Evolutionary conservation across 805 yeast genomes (phyloP).

Genomic region (Yueomyces sinensis): DNA sequence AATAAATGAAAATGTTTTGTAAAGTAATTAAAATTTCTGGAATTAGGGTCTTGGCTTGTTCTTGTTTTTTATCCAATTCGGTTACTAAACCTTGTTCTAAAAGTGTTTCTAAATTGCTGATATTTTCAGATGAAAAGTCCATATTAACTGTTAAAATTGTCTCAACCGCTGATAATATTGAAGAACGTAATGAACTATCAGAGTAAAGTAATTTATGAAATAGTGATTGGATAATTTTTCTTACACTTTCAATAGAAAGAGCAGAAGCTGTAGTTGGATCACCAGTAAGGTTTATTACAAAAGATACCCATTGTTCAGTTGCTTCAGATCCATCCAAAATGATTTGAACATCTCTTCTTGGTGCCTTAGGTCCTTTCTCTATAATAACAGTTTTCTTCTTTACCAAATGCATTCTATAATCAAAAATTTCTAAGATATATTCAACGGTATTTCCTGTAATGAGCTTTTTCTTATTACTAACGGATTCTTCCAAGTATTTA

Average conservation of each 20-base stretch:
- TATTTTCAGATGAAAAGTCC: neutral
- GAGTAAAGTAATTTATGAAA: neutral
- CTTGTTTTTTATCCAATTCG: neutral
- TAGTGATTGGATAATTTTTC: neutral
- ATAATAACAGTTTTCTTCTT: conserved; percentile 21
- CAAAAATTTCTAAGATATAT: conserved; percentile 32
- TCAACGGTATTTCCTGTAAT: conserved; percentile 30
- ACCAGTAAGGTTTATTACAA: neutral
- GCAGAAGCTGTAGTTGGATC: neutral
- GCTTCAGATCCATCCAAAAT: conserved; percentile 28
- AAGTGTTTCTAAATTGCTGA: neutral
- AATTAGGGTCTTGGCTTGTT: conserved; percentile 20
- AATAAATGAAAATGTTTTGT: conserved; percentile 49
- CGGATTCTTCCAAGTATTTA: neutral
- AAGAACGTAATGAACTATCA: neutral
- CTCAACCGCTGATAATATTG: neutral
- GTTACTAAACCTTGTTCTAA: conserved; percentile 26
- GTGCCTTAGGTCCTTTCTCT: conserved; percentile 24
- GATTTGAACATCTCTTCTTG: neutral
- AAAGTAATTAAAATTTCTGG: conserved; percentile 52
- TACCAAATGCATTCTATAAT: conserved; percentile 23
- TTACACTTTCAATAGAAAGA: neutral
- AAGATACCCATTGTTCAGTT: conserved; percentile 23
- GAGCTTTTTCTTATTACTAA: conserved; percentile 11
- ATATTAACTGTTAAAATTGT: neutral